Evolutionary conservation across 169 alveolate genomes (phyloP).

Genomic region (Plasmodium adleri): DNA sequence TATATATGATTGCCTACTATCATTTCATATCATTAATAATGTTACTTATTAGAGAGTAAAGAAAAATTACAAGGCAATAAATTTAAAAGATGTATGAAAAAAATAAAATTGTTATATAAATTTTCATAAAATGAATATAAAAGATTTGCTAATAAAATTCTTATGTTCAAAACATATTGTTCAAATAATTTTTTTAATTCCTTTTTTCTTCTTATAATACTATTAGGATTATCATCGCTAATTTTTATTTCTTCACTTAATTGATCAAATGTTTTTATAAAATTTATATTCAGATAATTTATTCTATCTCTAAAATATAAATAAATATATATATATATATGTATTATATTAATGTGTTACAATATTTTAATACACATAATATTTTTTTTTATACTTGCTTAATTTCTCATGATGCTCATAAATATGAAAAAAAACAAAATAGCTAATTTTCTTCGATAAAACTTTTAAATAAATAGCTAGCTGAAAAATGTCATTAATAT

Average conservation of each 20-base stretch:
- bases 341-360: too few relatives aligned
- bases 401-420: conserved; percentile 13
- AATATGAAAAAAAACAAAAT: conserved; percentile 23
- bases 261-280: conserved; percentile 22
- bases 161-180: conserved; percentile 28
- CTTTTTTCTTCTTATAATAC: conserved; percentile 15
- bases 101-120: conserved; percentile 31
- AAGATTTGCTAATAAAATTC: conserved; percentile 16
- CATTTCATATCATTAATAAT: background rate
- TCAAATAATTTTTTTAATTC: conserved; percentile 24
- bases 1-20: too few relatives aligned
- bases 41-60: background rate
- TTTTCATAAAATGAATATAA: conserved; percentile 33
- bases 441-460: conserved; percentile 35
- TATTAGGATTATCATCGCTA: background rate
- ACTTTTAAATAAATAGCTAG: conserved; percentile 28
- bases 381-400: conserved; percentile 34
- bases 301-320: conserved; percentile 28
- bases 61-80: conserved; percentile 9
- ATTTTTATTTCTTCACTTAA: conserved; percentile 23
- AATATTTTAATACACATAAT: too few relatives aligned
- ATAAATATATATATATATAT: background rate
- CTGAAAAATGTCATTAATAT: background rate
- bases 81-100: conserved; percentile 26
- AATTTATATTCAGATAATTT: conserved; percentile 18